Base-by-base conservation (phyloP, 2,329 filamentous ascomycete species). In the Ceratocystis colombiana region DNA sequence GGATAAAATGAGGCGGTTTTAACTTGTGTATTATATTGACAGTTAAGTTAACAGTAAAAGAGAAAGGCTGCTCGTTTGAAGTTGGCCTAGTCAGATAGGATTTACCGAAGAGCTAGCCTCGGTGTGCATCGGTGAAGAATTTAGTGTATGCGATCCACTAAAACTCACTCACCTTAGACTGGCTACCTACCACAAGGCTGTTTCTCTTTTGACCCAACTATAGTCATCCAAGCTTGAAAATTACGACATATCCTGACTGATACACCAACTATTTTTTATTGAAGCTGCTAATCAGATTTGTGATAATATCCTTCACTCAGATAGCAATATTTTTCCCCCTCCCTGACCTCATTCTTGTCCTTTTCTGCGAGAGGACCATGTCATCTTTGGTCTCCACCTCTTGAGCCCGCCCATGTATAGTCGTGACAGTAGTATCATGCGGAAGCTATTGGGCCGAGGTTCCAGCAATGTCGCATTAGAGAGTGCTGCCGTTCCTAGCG, bases 371-470 rank as follows among this genome's bases (percentile, higher is more conserved):
- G n/a, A 46, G 61, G 46, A 46, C 61, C 41, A 63, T 63, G 61
- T 63, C 61, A 45, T 63, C 44, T 25, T 50, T 46, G 25, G 55
- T 28, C 33, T 30, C 28, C 33, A 28, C 48, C 22, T 53, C 55
- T 59, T 59, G 55, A 63, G 61, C 44, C 61, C 61, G 61, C 30
- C 55, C 61, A 66, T 66, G 65, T 48, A 66, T 46, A 63, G 55
- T 33, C 33, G 12, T 44, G 64, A 82, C 70, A 80, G 78, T 68
- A 80, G 77, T 74, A 82, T 83, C 69, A 83, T 85, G 79, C 80
- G 82, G 73, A 82, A 84, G 76, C 79, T 85, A 28, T 79, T 85
- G 41, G 82, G 82, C 73, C 82, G 82, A 71, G 75, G 77, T 67
- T 74, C 77, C 33, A 75, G 77, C 70, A 79, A 82, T 68, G 76